A percentile compares a stretch with the other conserved stretches of the same genome.
These are phyloP conservation scores for Leishmania braziliensis DNA, from an alignment of 208 protist species.

Conservation along the genomic window DNA sequence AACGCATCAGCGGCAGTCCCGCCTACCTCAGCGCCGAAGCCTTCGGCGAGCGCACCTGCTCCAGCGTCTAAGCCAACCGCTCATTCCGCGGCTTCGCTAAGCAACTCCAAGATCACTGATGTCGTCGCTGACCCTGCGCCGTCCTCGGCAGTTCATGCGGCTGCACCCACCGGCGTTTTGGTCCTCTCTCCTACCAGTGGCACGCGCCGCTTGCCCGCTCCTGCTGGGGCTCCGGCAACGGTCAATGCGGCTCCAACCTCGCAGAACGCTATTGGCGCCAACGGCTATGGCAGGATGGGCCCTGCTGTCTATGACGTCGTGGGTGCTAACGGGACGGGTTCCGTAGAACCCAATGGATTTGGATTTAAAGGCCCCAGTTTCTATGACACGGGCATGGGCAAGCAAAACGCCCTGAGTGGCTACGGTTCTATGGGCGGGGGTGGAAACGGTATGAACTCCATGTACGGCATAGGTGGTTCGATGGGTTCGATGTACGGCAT, in stretches of 20 bases:
- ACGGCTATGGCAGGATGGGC: slow-evolving; percentile 22
- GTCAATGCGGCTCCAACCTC: not conserved
- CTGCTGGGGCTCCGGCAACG: not conserved
- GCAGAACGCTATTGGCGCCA: slow-evolving; percentile 10
- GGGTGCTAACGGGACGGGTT: not conserved
- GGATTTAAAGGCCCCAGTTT: not conserved
- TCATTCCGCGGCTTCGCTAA: not conserved
- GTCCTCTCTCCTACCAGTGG: not conserved
- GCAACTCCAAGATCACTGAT: not conserved
- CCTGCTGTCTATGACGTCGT: slow-evolving; percentile 2
- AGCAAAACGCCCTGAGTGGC: not conserved
- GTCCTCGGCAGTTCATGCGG: not conserved
- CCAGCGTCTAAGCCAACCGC: not conserved
- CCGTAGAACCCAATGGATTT: not conserved
- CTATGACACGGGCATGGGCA: not conserved
- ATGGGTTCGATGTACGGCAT: slow-evolving; percentile 23
- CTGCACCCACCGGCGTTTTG: not conserved
- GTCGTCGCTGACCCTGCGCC: not conserved
- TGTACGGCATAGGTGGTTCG: not conserved
- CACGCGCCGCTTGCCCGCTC: not conserved
- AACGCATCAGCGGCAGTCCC: not conserved
- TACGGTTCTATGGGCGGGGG: slow-evolving; percentile 19
- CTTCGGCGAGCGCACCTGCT: not conserved
- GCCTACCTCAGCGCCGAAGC: not conserved
- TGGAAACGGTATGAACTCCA: not conserved